A percentile compares a stretch with the other conserved stretches of the same genome.
phyloP scores from a whole-genome alignment of 257 asterid genomes.

The Scutellaria barbata region DNA sequence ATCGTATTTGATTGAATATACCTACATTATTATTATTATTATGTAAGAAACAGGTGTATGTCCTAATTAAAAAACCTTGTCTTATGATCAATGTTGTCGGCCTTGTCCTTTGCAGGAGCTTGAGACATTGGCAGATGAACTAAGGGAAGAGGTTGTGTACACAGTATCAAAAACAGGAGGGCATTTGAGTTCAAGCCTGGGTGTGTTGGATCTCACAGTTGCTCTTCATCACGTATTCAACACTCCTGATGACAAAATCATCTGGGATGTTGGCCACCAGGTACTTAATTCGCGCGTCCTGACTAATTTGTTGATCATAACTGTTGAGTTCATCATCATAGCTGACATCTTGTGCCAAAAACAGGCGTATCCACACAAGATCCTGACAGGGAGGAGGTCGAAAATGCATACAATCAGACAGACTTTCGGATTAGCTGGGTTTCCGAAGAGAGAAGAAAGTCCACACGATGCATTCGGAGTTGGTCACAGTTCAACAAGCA shows the following conservation, averaged over 20 bases:
- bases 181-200: constrained; percentile 68
- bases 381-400: constrained; percentile 73
- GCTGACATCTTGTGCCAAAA: too few relatives aligned
- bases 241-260: constrained; percentile 69
- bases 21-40: too few relatives aligned
- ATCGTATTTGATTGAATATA: too few relatives aligned
- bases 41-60: too few relatives aligned
- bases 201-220: constrained; percentile 71
- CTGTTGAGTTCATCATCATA: too few relatives aligned
- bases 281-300: constrained; percentile 25
- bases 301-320: too few relatives aligned
- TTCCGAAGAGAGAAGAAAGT: constrained; percentile 74
- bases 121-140: constrained; percentile 51
- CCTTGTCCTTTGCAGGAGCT: constrained; percentile 46
- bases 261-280: constrained; percentile 91
- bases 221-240: constrained; percentile 77
- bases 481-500: constrained; percentile 79
- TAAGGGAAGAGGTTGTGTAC: constrained; percentile 67
- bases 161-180: constrained; percentile 72
- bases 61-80: too few relatives aligned
- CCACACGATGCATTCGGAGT: constrained; percentile 74
- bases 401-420: constrained; percentile 67
- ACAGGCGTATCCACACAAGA: constrained; percentile 72
- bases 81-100: background rate
- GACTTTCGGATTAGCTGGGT: constrained; percentile 70